Percentiles rank a stretch among this genome's conserved stretches.
These are phyloP conservation scores for Dendrobium chrysotoxum DNA, from an alignment of 106 monocot genomes.

Conservation along the genomic window DNA sequence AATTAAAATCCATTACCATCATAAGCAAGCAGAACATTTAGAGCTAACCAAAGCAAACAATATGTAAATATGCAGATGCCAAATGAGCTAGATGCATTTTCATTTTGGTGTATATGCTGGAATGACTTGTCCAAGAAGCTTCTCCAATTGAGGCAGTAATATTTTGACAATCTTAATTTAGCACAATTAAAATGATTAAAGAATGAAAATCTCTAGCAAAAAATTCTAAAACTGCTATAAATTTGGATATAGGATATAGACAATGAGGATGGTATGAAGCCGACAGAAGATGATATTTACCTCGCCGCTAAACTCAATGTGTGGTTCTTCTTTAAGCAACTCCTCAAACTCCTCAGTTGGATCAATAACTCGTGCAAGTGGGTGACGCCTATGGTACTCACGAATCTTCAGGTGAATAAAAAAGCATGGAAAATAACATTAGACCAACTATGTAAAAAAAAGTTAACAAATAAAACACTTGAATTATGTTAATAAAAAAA, in stretches of 20 bases:
- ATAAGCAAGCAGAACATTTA: neutral
- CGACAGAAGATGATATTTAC: slow-evolving; percentile 26
- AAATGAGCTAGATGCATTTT: neutral
- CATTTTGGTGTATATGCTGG: neutral
- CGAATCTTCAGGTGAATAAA: slow-evolving; percentile 49
- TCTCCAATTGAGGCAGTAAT: neutral
- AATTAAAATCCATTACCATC: too few relatives aligned
- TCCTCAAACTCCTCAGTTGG: slow-evolving; percentile 72
- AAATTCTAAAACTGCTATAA: neutral
- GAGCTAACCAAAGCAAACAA: neutral
- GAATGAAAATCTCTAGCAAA: neutral
- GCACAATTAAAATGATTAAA: neutral
- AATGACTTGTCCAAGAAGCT: neutral
- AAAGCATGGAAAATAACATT: slow-evolving; percentile 5
- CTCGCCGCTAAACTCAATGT: slow-evolving; percentile 90
- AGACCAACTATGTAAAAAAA: neutral
- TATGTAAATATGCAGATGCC: neutral
- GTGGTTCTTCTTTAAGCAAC: slow-evolving; percentile 82
- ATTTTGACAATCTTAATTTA: neutral
- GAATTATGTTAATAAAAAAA: neutral
- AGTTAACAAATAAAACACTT: neutral
- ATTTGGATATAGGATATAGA: neutral
- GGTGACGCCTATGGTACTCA: slow-evolving; percentile 87
- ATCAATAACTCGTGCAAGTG: slow-evolving; percentile 62
- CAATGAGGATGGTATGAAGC: neutral